Evolutionary conservation across 805 yeast genomes (phyloP), one percentile per base, ranked within the genome.

Genomic region (Sungouiozyma intestinalis): DNA sequence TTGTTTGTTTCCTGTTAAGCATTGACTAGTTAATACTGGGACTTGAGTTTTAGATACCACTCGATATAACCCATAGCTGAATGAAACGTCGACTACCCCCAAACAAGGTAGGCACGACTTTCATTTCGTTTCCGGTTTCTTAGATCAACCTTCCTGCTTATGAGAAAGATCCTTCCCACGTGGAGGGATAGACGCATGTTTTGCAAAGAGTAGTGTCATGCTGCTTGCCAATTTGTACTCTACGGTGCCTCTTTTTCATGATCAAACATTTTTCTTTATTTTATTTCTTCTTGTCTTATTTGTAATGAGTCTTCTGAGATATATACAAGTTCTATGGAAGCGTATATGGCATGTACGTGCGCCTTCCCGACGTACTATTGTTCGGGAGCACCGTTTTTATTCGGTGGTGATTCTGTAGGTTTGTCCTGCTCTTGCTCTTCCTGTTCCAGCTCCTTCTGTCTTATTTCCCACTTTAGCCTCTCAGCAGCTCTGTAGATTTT

Each of bases 401-500:
- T 21, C 33, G 41, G 35, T 7, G 21, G 31, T 17, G 13, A 18
- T 35, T 35, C 20, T 4, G 36, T 29, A 24, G 41, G 7, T 21
- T 29, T 29, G 36, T 14, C 39, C 38, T 21, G 39, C 38, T 15
- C 36, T 40, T 19, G 27, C 13, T 40, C 45, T 17, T 48, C 44
- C 16, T 45, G 50, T 35, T 53, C 57, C n/a, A 34, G 31, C 33
- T 47, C 47, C 16, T 38, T 42, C 35, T 61, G 55, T 9, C 57
- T 53, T 39, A 86, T 54, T 61, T 92, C 97, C 56, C 77, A 76
- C 60, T 81, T 79, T 51, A 92, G 68, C 47, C 96, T 73, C 61
- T 92, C 97, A 76, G 87, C 84, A 18, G 98, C 97, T 63, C 95
- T 76, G 63, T 77, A 87, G 18, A 92, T 90, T 66, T 92, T 92